A percentile compares a stretch with the other conserved stretches of the same genome.
phyloP scores from a whole-genome alignment of 495 filamentous ascomycete species.

The Penicillium subrubescens region DNA sequence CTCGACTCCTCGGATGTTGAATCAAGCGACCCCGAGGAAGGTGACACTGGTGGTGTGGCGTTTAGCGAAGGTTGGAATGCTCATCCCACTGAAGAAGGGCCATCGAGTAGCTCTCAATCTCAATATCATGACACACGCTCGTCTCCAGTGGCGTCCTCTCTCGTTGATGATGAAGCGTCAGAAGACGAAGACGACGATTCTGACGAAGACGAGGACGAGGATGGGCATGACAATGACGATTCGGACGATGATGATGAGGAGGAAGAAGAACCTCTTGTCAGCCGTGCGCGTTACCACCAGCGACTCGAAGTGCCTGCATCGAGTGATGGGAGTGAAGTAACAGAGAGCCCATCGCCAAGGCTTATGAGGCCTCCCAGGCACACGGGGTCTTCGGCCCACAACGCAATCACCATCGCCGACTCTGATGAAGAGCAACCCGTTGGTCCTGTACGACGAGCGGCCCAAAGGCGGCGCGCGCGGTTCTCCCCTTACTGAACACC shows the following conservation, averaged over 20 bases:
- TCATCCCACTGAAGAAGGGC: background rate
- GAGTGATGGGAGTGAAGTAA: constrained; percentile 12
- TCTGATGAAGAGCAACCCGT: constrained; percentile 33
- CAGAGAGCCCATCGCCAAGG: constrained; percentile 16
- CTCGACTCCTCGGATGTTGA: constrained; percentile 6
- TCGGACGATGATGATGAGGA: constrained; percentile 24
- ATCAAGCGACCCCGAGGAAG: background rate
- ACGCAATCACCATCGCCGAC: constrained; percentile 31
- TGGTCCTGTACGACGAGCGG: constrained; percentile 26
- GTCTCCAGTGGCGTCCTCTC: background rate
- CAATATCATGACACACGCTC: constrained; percentile 7
- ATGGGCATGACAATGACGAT: background rate
- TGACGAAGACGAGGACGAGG: constrained; percentile 14
- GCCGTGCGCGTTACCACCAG: background rate
- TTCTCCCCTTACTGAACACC: constrained; percentile 29
- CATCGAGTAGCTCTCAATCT: constrained; percentile 3
- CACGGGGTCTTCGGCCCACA: constrained; percentile 6
- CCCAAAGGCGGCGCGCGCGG: constrained; percentile 21
- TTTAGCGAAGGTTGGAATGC: background rate
- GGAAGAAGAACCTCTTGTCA: constrained; percentile 7
- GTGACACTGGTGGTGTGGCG: background rate
- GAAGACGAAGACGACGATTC: constrained; percentile 9
- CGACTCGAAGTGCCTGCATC: background rate
- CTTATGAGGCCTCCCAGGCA: background rate
- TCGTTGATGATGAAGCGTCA: constrained; percentile 1